Evolutionary conservation across 169 alveolate genomes (phyloP).

Genomic region (Theileria equi): DNA sequence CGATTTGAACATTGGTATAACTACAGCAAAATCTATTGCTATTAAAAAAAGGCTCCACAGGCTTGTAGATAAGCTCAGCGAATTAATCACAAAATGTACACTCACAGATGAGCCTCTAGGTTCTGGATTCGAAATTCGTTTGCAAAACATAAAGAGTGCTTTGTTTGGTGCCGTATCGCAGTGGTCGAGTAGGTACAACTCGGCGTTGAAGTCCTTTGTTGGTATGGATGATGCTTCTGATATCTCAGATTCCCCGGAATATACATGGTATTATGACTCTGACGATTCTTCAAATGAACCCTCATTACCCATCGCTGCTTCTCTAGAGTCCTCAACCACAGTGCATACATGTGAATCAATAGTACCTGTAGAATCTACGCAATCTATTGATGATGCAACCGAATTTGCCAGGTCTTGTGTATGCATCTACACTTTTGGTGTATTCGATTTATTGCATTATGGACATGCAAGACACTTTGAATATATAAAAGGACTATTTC

Average conservation of each 20-base stretch:
- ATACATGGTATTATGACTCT: background rate
- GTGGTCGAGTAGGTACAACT: constrained; percentile 52
- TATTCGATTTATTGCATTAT: constrained; percentile 93
- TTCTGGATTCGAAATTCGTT: constrained; percentile 66
- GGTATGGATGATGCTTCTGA: background rate
- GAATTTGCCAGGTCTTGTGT: background rate
- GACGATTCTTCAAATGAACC: background rate
- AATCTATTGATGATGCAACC: background rate
- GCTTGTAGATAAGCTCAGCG: constrained; percentile 84
- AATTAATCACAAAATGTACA: constrained; percentile 82
- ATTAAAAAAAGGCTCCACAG: constrained; percentile 83
- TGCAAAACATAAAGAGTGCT: constrained; percentile 63
- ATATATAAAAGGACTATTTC: constrained; percentile 91
- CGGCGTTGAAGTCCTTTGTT: constrained; percentile 10
- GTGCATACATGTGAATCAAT: background rate
- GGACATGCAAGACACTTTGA: constrained; percentile 95
- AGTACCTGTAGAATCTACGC: background rate
- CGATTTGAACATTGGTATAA: constrained; percentile 88
- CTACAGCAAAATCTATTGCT: constrained; percentile 85
- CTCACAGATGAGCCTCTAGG: constrained; percentile 80
- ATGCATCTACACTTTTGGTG: constrained; percentile 85
- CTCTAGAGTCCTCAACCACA: background rate
- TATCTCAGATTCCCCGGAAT: background rate
- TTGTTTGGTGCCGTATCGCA: constrained; percentile 57
- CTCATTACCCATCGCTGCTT: background rate